Percentiles rank a stretch among this genome's conserved stretches.
Evolutionary conservation across 2,329 filamentous ascomycete species (phyloP).

Genomic region (Aplosporella prunicola): DNA sequence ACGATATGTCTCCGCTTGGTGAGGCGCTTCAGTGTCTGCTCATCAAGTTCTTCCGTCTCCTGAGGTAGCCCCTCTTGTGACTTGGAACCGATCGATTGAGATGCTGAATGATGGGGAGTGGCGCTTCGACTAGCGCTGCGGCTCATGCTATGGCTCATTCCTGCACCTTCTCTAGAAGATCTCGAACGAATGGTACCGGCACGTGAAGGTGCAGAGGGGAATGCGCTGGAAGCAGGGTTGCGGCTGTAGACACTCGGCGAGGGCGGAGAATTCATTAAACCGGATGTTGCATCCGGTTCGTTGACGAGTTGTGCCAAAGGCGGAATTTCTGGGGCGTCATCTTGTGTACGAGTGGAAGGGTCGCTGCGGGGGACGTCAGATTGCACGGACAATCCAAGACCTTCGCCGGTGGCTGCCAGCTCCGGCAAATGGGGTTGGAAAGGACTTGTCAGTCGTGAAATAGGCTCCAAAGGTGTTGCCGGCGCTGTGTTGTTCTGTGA

Average conservation of each 20-base stretch:
- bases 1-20: conserved; percentile 74
- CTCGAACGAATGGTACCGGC: no score
- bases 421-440: conserved; percentile 27
- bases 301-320: no score
- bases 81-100: not conserved
- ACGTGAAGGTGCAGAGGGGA: conserved; percentile 6
- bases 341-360: not conserved
- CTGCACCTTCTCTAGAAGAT: no score
- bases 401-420: conserved; percentile 27
- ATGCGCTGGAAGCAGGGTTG: conserved; percentile 9
- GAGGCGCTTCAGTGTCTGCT: conserved; percentile 51
- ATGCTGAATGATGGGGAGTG: no score
- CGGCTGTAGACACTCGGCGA: conserved; percentile 13
- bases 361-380: not conserved
- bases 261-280: conserved; percentile 4
- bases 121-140: not conserved
- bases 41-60: not conserved
- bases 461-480: conserved; percentile 3
- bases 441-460: conserved; percentile 9
- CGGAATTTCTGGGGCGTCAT: not conserved
- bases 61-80: not conserved
- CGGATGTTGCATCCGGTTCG: not conserved
- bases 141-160: not conserved
- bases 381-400: conserved; percentile 38
- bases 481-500: not conserved